A percentile compares a stretch with the other conserved stretches of the same genome.
Conservation (phyloP, 1,139 yeast genomes). For the Suzukiozyma palmioleophila region DNA sequence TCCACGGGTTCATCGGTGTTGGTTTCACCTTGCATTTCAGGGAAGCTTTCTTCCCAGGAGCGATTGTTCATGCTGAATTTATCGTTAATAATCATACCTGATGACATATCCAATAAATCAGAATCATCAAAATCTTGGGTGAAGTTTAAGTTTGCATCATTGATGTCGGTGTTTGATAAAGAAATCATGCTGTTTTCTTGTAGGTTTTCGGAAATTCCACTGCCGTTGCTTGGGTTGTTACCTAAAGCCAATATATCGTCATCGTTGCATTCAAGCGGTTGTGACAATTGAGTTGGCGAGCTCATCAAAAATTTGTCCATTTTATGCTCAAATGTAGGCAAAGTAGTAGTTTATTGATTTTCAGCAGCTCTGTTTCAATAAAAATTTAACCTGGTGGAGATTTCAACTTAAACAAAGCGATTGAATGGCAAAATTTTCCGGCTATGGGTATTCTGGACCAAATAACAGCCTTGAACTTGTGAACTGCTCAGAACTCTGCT, state of each 20-base stretch:
- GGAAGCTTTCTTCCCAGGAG: slow-evolving; percentile 1
- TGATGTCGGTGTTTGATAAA: neutral
- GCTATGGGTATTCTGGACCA: too few species aligned
- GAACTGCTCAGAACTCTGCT: too few species aligned
- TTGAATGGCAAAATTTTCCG: too few species aligned
- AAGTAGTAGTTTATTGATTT: too few species aligned
- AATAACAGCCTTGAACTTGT: too few species aligned
- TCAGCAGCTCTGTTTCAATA: too few species aligned
- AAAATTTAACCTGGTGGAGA: too few species aligned
- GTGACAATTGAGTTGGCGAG: slow-evolving; percentile 39
- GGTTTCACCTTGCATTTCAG: neutral
- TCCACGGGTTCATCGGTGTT: slow-evolving; percentile 7
- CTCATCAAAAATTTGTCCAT: slow-evolving; percentile 46
- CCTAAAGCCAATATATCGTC: slow-evolving; percentile 1
- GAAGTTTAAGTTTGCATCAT: slow-evolving; percentile 7
- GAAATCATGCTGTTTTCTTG: slow-evolving; percentile 3
- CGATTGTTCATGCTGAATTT: neutral
- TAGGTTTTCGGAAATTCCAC: too few species aligned
- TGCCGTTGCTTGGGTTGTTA: slow-evolving; percentile 4
- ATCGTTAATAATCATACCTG: neutral
- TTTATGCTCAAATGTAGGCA: too few species aligned
- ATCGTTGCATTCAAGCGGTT: slow-evolving; percentile 19
- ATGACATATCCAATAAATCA: slow-evolving; percentile 1
- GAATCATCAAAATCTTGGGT: slow-evolving; percentile 4
- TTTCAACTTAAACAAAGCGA: too few species aligned